A percentile compares a stretch with the other conserved stretches of the same genome.
Evolutionary conservation across 805 yeast species (phyloP).

Genomic region (Cyberlindnera samutprakarnensis): DNA sequence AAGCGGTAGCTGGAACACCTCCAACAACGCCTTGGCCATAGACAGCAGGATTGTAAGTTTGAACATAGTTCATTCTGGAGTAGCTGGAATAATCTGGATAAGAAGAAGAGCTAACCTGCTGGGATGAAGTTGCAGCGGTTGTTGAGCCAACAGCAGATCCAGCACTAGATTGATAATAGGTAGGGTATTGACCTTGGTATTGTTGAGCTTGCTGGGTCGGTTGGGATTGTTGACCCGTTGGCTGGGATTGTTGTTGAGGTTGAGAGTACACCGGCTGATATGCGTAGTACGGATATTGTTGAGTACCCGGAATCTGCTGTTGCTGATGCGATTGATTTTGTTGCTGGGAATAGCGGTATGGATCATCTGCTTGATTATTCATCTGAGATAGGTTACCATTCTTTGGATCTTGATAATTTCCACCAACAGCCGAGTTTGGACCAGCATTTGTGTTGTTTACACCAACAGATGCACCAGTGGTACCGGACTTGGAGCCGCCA

Average conservation of each 20-base stretch:
- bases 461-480: not conserved
- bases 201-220: conserved; percentile 3
- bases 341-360: conserved; percentile 11
- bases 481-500: conserved; percentile 1
- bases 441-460: conserved; percentile 3
- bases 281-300: conserved; percentile 10
- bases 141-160: conserved; percentile 4
- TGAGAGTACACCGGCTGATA: conserved; percentile 12
- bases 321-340: conserved; percentile 9
- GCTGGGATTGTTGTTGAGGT: conserved; percentile 3
- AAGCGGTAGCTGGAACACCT: not conserved
- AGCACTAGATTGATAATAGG: conserved; percentile 14
- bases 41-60: conserved; percentile 16
- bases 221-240: conserved; percentile 3
- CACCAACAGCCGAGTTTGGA: conserved; percentile 2
- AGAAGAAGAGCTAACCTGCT: conserved; percentile 4
- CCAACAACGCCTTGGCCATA: conserved; percentile 15
- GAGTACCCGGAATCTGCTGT: conserved; percentile 4
- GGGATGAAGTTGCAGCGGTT: conserved; percentile 1
- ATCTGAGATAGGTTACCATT: no score
- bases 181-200: conserved; percentile 17
- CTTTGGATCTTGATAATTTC: not conserved
- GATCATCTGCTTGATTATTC: conserved; percentile 9
- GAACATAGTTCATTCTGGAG: conserved; percentile 20
- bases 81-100: conserved; percentile 19